Conservation (phyloP, 2,329 filamentous ascomycete species). For the Exserohilum turcica region DNA sequence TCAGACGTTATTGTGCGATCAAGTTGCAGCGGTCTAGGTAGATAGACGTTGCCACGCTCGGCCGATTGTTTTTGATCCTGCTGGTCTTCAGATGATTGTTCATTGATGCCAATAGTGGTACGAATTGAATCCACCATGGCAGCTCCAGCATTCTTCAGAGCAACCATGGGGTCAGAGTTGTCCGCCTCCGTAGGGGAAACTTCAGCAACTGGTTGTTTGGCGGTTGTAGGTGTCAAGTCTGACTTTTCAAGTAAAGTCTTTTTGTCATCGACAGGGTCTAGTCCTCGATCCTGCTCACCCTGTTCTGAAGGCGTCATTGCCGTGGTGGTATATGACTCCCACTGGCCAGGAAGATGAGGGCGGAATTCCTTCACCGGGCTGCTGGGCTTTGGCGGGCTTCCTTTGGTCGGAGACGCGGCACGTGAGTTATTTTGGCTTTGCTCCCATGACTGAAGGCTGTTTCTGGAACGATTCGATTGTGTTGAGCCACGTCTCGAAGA, state of each 20-base stretch:
- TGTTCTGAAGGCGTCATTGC: slow-evolving; percentile 41
- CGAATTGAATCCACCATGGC: slow-evolving; percentile 56
- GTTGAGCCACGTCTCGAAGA: slow-evolving; percentile 54
- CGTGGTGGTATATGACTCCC: slow-evolving; percentile 57
- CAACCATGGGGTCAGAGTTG: slow-evolving; percentile 46
- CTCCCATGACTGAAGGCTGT: slow-evolving; percentile 49
- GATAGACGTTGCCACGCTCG: slow-evolving; percentile 42
- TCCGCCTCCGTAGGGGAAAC: slow-evolving; percentile 23
- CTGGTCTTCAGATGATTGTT: slow-evolving; percentile 25
- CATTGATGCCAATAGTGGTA: slow-evolving; percentile 41
- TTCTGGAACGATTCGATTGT: slow-evolving; percentile 50
- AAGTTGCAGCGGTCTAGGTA: slow-evolving; percentile 46
- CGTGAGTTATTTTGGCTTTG: slow-evolving; percentile 46
- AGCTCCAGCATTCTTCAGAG: slow-evolving; percentile 54
- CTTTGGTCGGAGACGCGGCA: slow-evolving; percentile 40
- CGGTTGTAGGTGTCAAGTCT: slow-evolving; percentile 45
- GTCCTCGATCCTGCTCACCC: slow-evolving; percentile 36
- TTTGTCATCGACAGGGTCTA: slow-evolving; percentile 15
- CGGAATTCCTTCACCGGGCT: slow-evolving; percentile 49
- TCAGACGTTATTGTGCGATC: slow-evolving; percentile 44
- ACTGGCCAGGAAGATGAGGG: slow-evolving; percentile 59
- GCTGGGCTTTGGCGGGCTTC: slow-evolving; percentile 44
- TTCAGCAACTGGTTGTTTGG: slow-evolving; percentile 38
- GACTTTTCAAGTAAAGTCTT: slow-evolving; percentile 31
- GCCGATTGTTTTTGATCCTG: slow-evolving; percentile 8